Conservation (phyloP, 768 basidiomycete species). For the Cubamyces lactineus region DNA sequence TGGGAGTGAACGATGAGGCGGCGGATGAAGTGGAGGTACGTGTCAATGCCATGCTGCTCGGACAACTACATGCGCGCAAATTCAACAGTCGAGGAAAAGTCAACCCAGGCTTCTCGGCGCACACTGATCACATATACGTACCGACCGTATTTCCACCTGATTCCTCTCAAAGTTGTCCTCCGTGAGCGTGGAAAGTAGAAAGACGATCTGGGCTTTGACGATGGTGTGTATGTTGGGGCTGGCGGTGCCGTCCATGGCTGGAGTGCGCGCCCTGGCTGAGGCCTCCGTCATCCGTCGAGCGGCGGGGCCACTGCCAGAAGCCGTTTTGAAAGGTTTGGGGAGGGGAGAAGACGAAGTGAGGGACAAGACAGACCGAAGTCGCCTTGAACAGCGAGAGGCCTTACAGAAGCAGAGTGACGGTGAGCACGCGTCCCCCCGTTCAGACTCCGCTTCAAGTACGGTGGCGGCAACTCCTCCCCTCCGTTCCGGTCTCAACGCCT, state of each 20-base stretch:
- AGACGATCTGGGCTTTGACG: conserved; percentile 97
- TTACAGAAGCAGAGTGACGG: conserved; percentile 18
- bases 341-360: conserved; percentile 25
- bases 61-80: conserved; percentile 64
- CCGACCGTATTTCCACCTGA: conserved; percentile 92
- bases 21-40: conserved; percentile 96
- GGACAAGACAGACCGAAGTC: conserved; percentile 34
- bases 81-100: conserved; percentile 1
- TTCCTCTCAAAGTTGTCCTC: conserved; percentile 97
- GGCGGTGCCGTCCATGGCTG: conserved; percentile 86
- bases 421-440: conserved; percentile 23
- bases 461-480: conserved; percentile 33
- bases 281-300: conserved; percentile 42
- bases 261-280: conserved; percentile 51
- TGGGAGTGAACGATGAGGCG: conserved; percentile 91
- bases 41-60: conserved; percentile 96
- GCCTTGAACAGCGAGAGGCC: conserved; percentile 32
- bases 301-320: conserved; percentile 40
- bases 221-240: conserved; percentile 87
- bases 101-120: not conserved
- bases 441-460: conserved; percentile 23
- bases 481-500: conserved; percentile 17
- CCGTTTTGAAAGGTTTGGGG: conserved; percentile 38
- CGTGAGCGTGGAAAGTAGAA: conserved; percentile 92
- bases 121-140: conserved; percentile 45